Evolutionary conservation across 371 early-diverging fungal species (phyloP).

Genomic region (Circinella umbellata): DNA sequence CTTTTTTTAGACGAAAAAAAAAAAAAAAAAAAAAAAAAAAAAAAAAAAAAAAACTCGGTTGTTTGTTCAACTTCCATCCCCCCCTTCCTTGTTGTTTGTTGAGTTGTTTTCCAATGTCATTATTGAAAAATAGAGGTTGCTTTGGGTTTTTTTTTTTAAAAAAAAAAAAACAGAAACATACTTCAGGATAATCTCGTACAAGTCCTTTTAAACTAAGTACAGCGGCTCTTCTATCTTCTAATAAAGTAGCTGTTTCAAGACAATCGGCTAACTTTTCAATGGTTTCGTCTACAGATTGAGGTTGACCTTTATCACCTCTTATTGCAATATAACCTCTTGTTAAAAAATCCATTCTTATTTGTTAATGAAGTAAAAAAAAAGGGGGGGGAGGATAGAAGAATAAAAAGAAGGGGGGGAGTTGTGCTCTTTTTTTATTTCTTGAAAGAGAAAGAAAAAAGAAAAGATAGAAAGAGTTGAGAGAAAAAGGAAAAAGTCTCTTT

Average conservation of each 20-base stretch:
- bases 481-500: no score
- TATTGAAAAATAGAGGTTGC: no score
- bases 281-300: constrained; percentile 83
- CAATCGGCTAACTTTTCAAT: constrained; percentile 88
- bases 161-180: constrained; percentile 11
- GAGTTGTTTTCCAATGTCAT: not conserved
- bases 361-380: not conserved
- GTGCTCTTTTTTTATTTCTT: no score
- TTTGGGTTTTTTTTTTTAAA: no score
- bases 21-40: not conserved
- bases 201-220: constrained; percentile 88
- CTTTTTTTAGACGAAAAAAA: no score
- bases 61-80: not conserved
- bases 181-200: constrained; percentile 70
- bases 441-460: no score
- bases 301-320: constrained; percentile 77
- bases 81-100: not conserved
- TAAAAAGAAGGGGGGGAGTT: no score
- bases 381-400: no score
- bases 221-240: constrained; percentile 91
- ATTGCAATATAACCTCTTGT: constrained; percentile 80
- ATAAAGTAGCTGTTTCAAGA: constrained; percentile 78
- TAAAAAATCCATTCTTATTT: constrained; percentile 76
- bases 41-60: not conserved
- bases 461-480: no score